A percentile compares a stretch with the other conserved stretches of the same genome.
Evolutionary conservation across 345 rosid species (phyloP).

Genomic region (Camelina sativa): DNA sequence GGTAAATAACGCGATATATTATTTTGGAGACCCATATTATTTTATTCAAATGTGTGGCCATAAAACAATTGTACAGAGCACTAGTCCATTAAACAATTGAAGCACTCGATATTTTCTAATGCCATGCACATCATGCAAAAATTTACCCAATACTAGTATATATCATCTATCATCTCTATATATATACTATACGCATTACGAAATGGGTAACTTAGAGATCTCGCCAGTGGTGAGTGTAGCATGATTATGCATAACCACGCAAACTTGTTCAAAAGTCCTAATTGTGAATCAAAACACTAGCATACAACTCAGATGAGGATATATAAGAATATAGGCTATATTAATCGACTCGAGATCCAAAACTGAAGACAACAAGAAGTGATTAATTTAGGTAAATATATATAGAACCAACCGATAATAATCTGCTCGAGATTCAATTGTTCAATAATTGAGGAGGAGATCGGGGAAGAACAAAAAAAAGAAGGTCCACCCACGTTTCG

Average conservation of each 20-base stretch:
- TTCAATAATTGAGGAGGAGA: conserved; percentile 29
- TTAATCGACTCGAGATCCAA: conserved; percentile 20
- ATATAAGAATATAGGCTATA: background rate
- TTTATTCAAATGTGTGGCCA: background rate
- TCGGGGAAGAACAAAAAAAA: background rate
- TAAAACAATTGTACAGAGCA: background rate
- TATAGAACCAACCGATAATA: background rate
- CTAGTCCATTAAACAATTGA: background rate
- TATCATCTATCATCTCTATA: too few species aligned
- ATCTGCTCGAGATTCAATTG: conserved; percentile 17
- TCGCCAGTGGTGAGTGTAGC: too few species aligned
- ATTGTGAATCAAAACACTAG: background rate
- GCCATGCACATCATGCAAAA: background rate
- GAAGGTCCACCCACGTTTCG: conserved; percentile 42
- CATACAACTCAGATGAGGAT: too few species aligned
- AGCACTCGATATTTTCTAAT: background rate
- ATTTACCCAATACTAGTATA: too few species aligned
- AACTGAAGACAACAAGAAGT: conserved; percentile 8
- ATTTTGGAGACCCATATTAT: background rate
- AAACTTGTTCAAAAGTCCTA: background rate
- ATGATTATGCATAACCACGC: too few species aligned
- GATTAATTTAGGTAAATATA: background rate
- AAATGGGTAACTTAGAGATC: too few species aligned
- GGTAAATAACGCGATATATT: background rate
- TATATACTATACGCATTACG: background rate